Evolutionary conservation across 495 filamentous ascomycete genomes (phyloP).

Genomic region (Lepraria neglecta): DNA sequence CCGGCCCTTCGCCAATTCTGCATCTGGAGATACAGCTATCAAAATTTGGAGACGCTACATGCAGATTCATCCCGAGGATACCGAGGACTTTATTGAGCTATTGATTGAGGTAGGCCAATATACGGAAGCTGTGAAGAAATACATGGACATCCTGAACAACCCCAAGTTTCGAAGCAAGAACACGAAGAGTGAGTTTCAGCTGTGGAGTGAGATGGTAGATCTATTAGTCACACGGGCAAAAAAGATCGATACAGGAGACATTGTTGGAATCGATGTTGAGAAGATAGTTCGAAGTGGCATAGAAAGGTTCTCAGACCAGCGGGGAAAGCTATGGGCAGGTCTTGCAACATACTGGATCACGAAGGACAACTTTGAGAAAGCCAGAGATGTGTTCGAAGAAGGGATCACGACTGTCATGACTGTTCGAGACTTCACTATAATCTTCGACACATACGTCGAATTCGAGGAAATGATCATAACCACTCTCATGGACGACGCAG

Average conservation of each 20-base stretch:
- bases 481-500: constrained; percentile 81
- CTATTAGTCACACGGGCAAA: constrained; percentile 85
- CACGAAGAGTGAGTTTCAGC: constrained; percentile 88
- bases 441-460: constrained; percentile 94
- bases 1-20: constrained; percentile 85
- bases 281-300: constrained; percentile 91
- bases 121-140: constrained; percentile 87
- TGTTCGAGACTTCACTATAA: constrained; percentile 92
- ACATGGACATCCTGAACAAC: constrained; percentile 92
- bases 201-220: constrained; percentile 99
- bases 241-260: constrained; percentile 72
- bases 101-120: constrained; percentile 76
- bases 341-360: constrained; percentile 97
- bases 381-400: constrained; percentile 91
- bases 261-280: constrained; percentile 83
- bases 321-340: constrained; percentile 94
- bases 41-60: constrained; percentile 95
- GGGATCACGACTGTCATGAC: constrained; percentile 98
- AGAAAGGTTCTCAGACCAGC: constrained; percentile 84
- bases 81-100: constrained; percentile 89
- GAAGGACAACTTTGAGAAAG: constrained; percentile 82
- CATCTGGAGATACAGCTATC: constrained; percentile 82
- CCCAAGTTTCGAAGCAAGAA: constrained; percentile 86
- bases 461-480: constrained; percentile 96
- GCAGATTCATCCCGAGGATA: constrained; percentile 95